Evolutionary conservation across 768 basidiomycete species (phyloP), one percentile per base, ranked within the genome.

Genomic region (Calocybe gangraenosa): DNA sequence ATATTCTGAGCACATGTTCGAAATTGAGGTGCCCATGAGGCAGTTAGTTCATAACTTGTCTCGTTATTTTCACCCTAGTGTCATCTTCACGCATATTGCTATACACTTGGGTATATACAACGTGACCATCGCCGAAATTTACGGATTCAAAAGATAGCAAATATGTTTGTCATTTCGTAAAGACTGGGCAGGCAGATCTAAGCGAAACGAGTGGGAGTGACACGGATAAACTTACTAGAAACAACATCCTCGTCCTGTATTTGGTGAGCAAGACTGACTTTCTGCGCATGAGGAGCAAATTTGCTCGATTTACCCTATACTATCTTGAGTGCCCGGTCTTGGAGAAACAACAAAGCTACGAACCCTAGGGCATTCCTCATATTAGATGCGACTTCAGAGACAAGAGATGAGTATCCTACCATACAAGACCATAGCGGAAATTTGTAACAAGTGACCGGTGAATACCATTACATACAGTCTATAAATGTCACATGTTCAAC

Each of bases 341-440:
- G n/a, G 10, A 17, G 18, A 13, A 8, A 14, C 11, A 28, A 28
- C 30, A 48, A n/a, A 15, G 36, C 14, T 38, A 34, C 52, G 8
- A 43, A 52, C 52, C 51, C 49, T 47, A 17, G 33, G 18, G 17
- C 18, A 28, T 28, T 6, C 25, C 5, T 22, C 37, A 33, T 14
- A 38, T 48, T 17, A 47, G 38, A 22, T 42, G 14, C 13, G 20
- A 28, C 42, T 19, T 43, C 20, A 3, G 49, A 42, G 1, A 43
- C 31, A 20, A 31, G 43, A 37, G 15, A 30, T 32, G 41, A 15
- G 37, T 15, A 65, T 36, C 82, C 59, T 56, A 89, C 89, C 94
- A 99, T 41, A 98, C 88, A 46, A 97, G 81, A 7, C 82, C 93
- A 65, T 95, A 96, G 50, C 90, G 86, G 74, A 97, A 96, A 59